These are phyloP conservation scores for Zygoascus biomembranicola DNA, from an alignment of 805 yeast genomes.

Conservation along the genomic window DNA sequence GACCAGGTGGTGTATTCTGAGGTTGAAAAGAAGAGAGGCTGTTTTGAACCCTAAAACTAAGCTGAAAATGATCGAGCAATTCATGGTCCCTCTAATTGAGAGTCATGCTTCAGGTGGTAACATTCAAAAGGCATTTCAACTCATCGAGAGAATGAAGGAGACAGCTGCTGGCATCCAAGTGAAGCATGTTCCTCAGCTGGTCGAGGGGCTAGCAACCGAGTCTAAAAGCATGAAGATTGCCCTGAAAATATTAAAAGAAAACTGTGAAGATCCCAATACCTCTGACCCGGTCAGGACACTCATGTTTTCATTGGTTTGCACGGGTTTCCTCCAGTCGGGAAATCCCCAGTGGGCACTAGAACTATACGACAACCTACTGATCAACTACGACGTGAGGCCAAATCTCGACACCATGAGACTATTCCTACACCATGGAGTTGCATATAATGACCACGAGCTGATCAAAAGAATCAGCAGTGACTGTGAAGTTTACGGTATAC, in stretches of 20 bases:
- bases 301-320: neutral
- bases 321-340: neutral
- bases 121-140: slow-evolving; percentile 17
- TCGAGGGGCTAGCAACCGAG: slow-evolving; percentile 9
- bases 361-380: neutral
- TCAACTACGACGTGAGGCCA: slow-evolving; percentile 1
- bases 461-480: neutral
- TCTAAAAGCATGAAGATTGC: neutral
- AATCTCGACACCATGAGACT: slow-evolving; percentile 1
- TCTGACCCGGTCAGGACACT: neutral
- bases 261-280: neutral
- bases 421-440: neutral
- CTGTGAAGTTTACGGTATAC: slow-evolving; percentile 1
- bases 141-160: slow-evolving; percentile 18
- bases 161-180: slow-evolving; percentile 13
- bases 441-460: neutral
- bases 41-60: neutral
- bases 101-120: slow-evolving; percentile 11
- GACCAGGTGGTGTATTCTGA: slow-evolving; percentile 23
- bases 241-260: neutral
- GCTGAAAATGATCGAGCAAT: slow-evolving; percentile 1
- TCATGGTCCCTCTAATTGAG: slow-evolving; percentile 10
- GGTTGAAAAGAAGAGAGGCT: slow-evolving; percentile 19
- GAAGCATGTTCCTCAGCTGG: slow-evolving; percentile 18
- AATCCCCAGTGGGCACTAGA: neutral